These are phyloP conservation scores for Chlorella variabilis DNA, from an alignment of 163 green algal genomes.

Conservation along the genomic window DNA sequence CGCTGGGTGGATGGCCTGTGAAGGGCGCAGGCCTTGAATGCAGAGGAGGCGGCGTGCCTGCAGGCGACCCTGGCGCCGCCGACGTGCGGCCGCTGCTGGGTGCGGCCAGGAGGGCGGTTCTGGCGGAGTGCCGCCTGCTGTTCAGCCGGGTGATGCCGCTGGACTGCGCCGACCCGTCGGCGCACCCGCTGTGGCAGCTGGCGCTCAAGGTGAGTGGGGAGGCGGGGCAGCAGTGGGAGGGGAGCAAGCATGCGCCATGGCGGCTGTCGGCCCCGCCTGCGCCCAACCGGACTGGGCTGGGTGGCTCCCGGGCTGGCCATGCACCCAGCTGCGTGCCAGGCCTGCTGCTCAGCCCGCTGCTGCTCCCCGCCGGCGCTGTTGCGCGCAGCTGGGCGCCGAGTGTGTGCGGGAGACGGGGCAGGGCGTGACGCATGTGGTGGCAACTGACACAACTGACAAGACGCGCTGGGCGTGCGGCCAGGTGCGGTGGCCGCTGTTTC, in stretches of 20 bases:
- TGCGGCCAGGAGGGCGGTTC: conserved; percentile 28
- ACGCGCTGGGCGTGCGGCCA: conserved; percentile 51
- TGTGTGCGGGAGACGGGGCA: conserved; percentile 82
- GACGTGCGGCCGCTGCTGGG: conserved; percentile 61
- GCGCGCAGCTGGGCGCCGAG: conserved; percentile 80
- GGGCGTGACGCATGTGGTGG: conserved; percentile 66
- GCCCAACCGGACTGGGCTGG: too few relatives aligned
- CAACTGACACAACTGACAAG: conserved; percentile 66
- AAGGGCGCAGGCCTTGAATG: too few relatives aligned
- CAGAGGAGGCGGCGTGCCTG: too few relatives aligned
- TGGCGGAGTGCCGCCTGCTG: conserved; percentile 57
- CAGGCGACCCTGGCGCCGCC: not conserved
- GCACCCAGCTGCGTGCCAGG: too few relatives aligned
- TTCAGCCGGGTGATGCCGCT: conserved; percentile 72
- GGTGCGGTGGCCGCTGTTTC: not conserved
- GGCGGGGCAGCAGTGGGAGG: too few relatives aligned
- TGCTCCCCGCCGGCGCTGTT: conserved; percentile 58
- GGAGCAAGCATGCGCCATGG: too few relatives aligned
- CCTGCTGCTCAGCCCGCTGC: too few relatives aligned
- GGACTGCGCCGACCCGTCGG: conserved; percentile 44
- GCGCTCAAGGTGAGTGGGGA: conserved; percentile 50
- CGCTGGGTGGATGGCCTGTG: not conserved
- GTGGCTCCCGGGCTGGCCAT: not conserved
- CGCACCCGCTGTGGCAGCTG: conserved; percentile 79
- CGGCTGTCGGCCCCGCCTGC: too few relatives aligned